Evolutionary conservation across 768 basidiomycete species (phyloP), one percentile per base, ranked within the genome.

Genomic region (Rubroboletus satanas): DNA sequence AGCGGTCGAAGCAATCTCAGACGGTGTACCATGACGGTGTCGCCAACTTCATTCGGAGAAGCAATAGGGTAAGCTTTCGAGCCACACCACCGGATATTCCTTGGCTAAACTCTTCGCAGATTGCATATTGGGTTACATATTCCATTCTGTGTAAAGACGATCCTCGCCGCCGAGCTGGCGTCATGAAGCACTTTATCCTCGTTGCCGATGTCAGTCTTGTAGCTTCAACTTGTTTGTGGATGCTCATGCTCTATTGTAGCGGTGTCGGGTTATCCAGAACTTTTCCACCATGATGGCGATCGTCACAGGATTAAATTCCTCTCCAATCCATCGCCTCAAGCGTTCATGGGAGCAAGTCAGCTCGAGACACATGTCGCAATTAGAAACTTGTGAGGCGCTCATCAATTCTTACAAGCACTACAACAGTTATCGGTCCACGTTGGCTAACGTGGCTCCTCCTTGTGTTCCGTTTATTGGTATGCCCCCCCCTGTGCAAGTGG

Each of bases 381-480:
- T 86, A 56, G 75, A 77, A 21, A 70, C 75, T 26, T 75, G 87
- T 52, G 83, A 85, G 63, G 73, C 77, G 54, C 77, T 81, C 39
- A 77, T 88, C 62, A 79, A 84, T 61, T 80, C 84, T 32, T 82
- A 81, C 64, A 84, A 82, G 69, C 88, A 86, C 60, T 88, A 85
- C 71, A 79, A 80, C 53, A 82, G 76, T 49, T 87, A 85, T 68
- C 79, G 82, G 49, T 69, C 74, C 42, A 74, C 77, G 26, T 68
- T 88, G 44, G 79, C 81, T 38, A 73, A 71, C 17, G 77, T 84
- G 18, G 74, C 77, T 18, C 82, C 84, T 10, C 87, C 86, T 38
- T 86, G 85, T 52, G 81, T 88, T 9, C 86, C 86, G 4, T 88
- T 88, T 71, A 74, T 88, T 15, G 86, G 85, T 85, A 62, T 31